Percentiles rank a stretch among this genome's conserved stretches.
Evolutionary conservation across 768 basidiomycete species (phyloP).

Genomic region (Leucogyrophana mollusca): DNA sequence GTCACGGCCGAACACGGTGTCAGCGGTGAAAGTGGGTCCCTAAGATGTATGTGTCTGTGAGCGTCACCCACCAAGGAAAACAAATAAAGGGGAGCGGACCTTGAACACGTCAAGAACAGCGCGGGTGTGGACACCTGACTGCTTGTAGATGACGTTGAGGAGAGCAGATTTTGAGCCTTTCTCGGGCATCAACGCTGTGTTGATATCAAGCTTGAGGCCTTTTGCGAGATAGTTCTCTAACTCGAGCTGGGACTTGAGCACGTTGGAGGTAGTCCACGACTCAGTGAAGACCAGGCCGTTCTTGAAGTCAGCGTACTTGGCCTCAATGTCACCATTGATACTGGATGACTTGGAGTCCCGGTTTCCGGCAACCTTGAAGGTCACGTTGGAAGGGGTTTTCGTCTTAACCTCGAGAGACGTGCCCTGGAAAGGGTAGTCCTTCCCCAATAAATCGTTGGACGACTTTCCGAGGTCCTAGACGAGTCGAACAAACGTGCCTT

Average conservation of each 20-base stretch:
- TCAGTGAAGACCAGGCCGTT: constrained; percentile 94
- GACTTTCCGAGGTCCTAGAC: constrained; percentile 93
- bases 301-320: constrained; percentile 87
- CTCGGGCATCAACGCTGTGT: constrained; percentile 80
- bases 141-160: constrained; percentile 88
- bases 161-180: constrained; percentile 85
- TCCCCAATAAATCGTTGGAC: constrained; percentile 88
- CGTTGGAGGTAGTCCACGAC: constrained; percentile 93
- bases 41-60: constrained; percentile 30
- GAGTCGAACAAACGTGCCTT: background rate
- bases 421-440: constrained; percentile 85
- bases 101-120: constrained; percentile 92
- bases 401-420: constrained; percentile 84
- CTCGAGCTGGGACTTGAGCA: constrained; percentile 89
- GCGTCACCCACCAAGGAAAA: background rate
- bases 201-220: constrained; percentile 94
- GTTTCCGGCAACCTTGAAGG: constrained; percentile 89
- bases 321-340: constrained; percentile 92
- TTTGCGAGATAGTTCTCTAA: constrained; percentile 96
- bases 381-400: constrained; percentile 81
- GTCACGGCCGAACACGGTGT: constrained; percentile 92
- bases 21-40: constrained; percentile 97
- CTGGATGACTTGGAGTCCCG: constrained; percentile 70
- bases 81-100: constrained; percentile 43
- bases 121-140: constrained; percentile 91